Conservation (phyloP, 495 filamentous ascomycete genomes). For the Alectoria sarmentosa region DNA sequence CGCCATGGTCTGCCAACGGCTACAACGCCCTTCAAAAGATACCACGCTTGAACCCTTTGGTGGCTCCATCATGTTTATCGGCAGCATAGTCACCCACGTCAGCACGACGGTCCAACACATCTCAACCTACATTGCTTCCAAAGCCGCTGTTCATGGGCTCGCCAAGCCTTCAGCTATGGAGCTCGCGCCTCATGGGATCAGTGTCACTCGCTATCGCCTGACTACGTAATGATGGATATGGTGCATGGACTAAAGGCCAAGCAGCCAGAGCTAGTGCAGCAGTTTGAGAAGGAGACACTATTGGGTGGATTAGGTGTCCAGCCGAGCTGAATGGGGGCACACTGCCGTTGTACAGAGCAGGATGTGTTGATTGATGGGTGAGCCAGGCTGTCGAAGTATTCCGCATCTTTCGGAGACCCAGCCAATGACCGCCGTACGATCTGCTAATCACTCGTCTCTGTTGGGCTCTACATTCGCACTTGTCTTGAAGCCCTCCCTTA, state of each 20-base stretch:
- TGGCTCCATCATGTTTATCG: no score
- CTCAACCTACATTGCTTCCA: not conserved
- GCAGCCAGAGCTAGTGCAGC: not conserved
- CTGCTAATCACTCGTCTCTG: not conserved
- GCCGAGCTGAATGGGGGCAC: no score
- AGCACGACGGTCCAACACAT: not conserved
- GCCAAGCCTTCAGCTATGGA: not conserved
- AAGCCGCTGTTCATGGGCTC: not conserved
- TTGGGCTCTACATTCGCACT: not conserved
- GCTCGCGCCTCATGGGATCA: not conserved
- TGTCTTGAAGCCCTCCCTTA: not conserved
- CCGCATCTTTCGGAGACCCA: not conserved
- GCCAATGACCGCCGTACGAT: not conserved
- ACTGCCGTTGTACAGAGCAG: no score
- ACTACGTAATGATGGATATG: no score
- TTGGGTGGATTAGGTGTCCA: no score
- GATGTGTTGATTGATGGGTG: no score
- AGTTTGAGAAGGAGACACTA: no score
- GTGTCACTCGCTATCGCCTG: not conserved
- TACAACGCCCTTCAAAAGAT: not conserved
- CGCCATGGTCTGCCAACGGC: not conserved
- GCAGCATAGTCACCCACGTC: not conserved
- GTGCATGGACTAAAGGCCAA: no score
- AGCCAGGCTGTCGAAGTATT: not conserved
- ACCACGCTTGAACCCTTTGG: no score